These are phyloP conservation scores for Backusella westeae DNA, from an alignment of 192 early-diverging fungal species.

Conservation along the genomic window DNA sequence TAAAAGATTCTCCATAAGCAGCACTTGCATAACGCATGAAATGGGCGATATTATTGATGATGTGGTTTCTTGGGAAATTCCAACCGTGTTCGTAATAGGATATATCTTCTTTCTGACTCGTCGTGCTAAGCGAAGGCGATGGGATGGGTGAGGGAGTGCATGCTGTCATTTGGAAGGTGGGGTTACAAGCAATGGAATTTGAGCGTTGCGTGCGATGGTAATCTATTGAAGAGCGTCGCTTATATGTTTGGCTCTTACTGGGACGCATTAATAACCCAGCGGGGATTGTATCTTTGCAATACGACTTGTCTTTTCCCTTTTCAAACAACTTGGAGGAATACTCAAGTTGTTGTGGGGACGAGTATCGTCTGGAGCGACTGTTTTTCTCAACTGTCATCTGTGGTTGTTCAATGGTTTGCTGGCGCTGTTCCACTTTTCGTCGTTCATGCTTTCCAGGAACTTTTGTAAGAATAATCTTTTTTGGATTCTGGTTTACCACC, in stretches of 20 bases:
- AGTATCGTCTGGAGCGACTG: background rate
- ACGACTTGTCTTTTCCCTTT: background rate
- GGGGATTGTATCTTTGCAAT: background rate
- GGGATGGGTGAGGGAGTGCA: background rate
- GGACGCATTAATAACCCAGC: background rate
- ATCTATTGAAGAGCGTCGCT: background rate
- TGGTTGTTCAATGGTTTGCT: constrained; percentile 5
- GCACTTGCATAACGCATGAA: constrained; percentile 70
- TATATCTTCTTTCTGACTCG: constrained; percentile 6
- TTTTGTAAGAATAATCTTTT: constrained; percentile 40
- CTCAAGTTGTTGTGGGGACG: background rate
- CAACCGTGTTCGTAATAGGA: constrained; percentile 36
- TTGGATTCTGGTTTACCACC: constrained; percentile 22
- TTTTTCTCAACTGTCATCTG: background rate
- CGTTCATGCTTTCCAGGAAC: constrained; percentile 44
- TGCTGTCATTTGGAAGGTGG: background rate
- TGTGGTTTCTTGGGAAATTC: constrained; percentile 54
- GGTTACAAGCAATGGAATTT: constrained; percentile 1
- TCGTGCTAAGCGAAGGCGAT: background rate
- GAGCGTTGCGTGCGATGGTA: background rate
- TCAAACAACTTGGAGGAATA: background rate
- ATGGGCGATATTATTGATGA: constrained; percentile 65
- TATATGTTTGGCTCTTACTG: background rate
- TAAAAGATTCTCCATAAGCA: constrained; percentile 71
- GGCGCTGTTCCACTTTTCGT: constrained; percentile 25